These are phyloP conservation scores for Prunus fruticosa DNA, from an alignment of 306 rosid genomes.

Conservation along the genomic window DNA sequence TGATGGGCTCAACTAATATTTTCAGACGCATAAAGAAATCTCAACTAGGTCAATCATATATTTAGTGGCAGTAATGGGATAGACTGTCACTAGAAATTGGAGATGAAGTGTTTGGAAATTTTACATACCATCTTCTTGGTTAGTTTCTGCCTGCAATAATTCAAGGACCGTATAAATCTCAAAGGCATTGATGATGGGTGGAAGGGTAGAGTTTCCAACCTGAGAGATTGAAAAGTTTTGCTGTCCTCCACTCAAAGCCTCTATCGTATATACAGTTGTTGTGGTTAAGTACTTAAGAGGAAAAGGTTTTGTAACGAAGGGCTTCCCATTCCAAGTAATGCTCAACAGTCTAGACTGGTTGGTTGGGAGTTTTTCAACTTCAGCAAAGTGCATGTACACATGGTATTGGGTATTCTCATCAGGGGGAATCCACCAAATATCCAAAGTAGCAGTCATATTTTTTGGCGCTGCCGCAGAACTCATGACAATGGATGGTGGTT, in stretches of 20 bases:
- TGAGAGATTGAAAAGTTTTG: constrained; percentile 3
- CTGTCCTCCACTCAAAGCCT: constrained; percentile 2
- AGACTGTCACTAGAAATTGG: neutral
- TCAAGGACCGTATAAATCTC: constrained; percentile 35
- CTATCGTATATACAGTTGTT: neutral
- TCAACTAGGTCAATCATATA: neutral
- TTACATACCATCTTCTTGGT: constrained; percentile 38
- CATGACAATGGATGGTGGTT: constrained; percentile 38
- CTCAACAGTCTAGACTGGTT: constrained; percentile 35
- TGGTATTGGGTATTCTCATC: constrained; percentile 14
- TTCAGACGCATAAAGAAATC: neutral
- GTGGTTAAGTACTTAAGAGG: constrained; percentile 3
- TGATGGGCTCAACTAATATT: constrained; percentile 30
- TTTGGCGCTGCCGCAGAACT: constrained; percentile 23
- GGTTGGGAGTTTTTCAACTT: constrained; percentile 26
- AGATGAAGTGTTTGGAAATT: neutral
- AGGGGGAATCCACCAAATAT: neutral
- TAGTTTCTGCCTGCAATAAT: constrained; percentile 32
- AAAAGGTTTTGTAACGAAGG: constrained; percentile 6
- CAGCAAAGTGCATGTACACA: constrained; percentile 49
- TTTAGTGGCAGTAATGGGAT: neutral
- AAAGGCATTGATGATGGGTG: constrained; percentile 56
- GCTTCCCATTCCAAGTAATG: constrained; percentile 28
- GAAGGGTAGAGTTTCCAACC: constrained; percentile 33
- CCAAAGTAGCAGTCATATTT: constrained; percentile 17